Base-by-base conservation (phyloP, 208 protist genomes). In the Acanthamoeba royreba region DNA sequence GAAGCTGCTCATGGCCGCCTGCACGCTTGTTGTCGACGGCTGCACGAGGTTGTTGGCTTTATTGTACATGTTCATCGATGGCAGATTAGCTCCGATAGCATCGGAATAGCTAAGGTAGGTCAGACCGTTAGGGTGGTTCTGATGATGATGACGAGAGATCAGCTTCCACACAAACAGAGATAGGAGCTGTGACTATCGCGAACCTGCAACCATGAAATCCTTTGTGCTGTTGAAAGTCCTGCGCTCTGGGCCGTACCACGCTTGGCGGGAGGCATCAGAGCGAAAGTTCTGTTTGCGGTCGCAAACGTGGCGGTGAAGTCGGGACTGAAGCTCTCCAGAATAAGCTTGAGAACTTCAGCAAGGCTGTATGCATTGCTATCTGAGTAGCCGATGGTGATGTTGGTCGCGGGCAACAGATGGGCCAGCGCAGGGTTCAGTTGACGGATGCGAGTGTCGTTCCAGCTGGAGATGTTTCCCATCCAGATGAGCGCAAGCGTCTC, bases 391-490 rank as follows among this genome's bases (percentile, higher is more conserved):
- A 83, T 25, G 2, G 43, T 66, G 46, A 89, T 89, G 81, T 22
- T 58, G 31, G 81, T 33, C 22, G 55, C 25, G 15, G 81, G 81
- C 28, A 89, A 35, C 28, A 66, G n/a, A 11, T 28, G 43, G 22
- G 46, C 53, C 31, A 89, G 31, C 1, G 0, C 17, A 17, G 81
- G 81, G 53, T 89, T 89, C 47, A 66, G 46, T 17, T 61, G 25
- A 17, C 33, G 28, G 31, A 91, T 91, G 1, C 53, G 53, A 9
- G 22, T 25, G 19, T 91, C 2, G 58, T 69, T 72, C 85, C 85
- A 91, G 9, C 3, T 91, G 49, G 85, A 72, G 46, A 91, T 72
- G 85, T 91, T 91, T 28, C 85, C 85, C 52, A 35, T 35, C 85
- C 85, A 91, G 45, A 91, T 91, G 1, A 74, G 47, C 15, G n/a